Conservation (phyloP, 495 filamentous ascomycete species). For the Neurospora africana region DNA sequence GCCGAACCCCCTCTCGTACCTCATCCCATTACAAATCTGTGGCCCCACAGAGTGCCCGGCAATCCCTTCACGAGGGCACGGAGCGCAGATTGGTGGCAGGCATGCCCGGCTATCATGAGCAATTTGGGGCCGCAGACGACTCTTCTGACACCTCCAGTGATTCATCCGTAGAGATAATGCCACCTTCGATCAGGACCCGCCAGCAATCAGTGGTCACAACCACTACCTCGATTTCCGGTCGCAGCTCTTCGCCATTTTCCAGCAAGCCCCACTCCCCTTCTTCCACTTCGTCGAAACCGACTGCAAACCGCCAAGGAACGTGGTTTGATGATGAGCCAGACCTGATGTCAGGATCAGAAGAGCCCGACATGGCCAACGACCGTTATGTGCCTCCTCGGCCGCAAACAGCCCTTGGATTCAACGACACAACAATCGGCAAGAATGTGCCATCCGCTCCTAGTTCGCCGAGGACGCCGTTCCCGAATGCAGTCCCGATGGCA, state of each 20-base stretch:
- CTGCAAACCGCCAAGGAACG: conserved; percentile 10
- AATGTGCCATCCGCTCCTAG: neutral
- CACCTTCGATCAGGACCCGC: conserved; percentile 17
- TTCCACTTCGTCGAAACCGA: conserved; percentile 5
- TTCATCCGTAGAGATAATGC: conserved; percentile 18
- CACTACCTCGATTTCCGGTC: conserved; percentile 25
- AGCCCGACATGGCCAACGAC: neutral
- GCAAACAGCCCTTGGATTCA: neutral
- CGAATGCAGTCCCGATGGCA: neutral
- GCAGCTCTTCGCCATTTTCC: conserved; percentile 19
- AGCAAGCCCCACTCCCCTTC: conserved; percentile 10
- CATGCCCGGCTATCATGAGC: neutral
- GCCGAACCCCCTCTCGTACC: neutral
- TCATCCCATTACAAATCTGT: neutral
- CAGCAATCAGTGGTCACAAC: conserved; percentile 27
- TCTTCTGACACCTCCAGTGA: conserved; percentile 16
- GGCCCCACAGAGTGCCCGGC: neutral
- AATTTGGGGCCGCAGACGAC: neutral
- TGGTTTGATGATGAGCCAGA: conserved; percentile 29
- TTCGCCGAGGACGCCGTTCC: neutral
- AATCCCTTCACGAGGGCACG: neutral
- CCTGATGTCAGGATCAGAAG: neutral
- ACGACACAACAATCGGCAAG: neutral
- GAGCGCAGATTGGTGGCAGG: neutral
- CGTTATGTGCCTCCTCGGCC: neutral